These are phyloP conservation scores for Podospora fimiseda DNA, from an alignment of 495 filamentous ascomycete genomes.

Conservation along the genomic window DNA sequence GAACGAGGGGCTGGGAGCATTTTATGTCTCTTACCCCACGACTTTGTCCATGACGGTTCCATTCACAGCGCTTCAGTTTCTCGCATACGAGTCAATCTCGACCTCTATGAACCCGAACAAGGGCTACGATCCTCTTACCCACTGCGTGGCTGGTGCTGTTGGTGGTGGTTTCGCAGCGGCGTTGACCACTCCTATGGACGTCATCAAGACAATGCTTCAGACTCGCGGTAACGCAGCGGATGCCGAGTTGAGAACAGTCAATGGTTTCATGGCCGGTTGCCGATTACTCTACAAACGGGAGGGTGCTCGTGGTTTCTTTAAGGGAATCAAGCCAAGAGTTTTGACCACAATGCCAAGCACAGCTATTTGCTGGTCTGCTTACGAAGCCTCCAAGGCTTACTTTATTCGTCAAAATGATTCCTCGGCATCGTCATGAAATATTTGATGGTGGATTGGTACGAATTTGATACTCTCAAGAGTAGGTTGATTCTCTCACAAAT, in stretches of 20 bases:
- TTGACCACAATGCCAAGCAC: slow-evolving; percentile 98
- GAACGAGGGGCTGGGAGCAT: slow-evolving; percentile 81
- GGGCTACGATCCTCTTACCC: slow-evolving; percentile 83
- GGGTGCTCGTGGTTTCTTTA: slow-evolving; percentile 82
- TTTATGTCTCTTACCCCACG: slow-evolving; percentile 98
- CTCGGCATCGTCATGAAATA: no score
- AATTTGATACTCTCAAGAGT: no score
- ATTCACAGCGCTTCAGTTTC: slow-evolving; percentile 93
- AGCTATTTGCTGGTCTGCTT: slow-evolving; percentile 91
- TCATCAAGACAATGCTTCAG: slow-evolving; percentile 95
- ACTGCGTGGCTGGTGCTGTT: slow-evolving; percentile 84
- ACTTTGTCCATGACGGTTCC: slow-evolving; percentile 98
- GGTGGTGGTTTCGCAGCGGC: slow-evolving; percentile 91
- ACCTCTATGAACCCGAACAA: slow-evolving; percentile 82
- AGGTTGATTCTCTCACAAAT: no score
- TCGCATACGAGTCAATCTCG: slow-evolving; percentile 93
- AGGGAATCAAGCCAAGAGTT: slow-evolving; percentile 82
- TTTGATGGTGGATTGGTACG: no score
- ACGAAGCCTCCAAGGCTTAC: slow-evolving; percentile 54
- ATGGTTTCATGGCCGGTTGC: slow-evolving; percentile 75
- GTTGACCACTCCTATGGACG: slow-evolving; percentile 90
- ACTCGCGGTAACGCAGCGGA: slow-evolving; percentile 80
- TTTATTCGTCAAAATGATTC: slow-evolving; percentile 47
- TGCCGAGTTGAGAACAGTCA: slow-evolving; percentile 74
- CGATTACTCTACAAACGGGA: slow-evolving; percentile 77